These are phyloP conservation scores for Asterochloris sp. DNA, from an alignment of 139 green algal species.

Conservation along the genomic window DNA sequence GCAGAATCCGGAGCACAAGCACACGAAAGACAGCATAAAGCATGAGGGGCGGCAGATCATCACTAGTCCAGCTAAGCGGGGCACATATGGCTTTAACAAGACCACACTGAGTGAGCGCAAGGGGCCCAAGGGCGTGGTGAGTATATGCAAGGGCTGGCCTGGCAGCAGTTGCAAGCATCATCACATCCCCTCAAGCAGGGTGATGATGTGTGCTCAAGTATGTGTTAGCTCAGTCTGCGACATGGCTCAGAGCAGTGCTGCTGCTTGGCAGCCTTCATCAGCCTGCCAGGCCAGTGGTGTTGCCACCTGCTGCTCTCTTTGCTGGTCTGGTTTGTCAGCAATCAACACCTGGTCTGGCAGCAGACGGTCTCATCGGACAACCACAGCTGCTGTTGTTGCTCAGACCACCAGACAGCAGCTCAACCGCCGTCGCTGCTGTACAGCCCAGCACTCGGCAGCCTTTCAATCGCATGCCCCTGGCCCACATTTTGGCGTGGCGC, in stretches of 20 bases:
- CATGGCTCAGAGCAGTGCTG: background rate
- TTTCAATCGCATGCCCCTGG: background rate
- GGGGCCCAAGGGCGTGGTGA: slow-evolving; percentile 24
- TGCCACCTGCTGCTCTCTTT: background rate
- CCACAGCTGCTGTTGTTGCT: no score
- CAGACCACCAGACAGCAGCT: no score
- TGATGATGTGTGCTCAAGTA: background rate
- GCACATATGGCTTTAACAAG: slow-evolving; percentile 32
- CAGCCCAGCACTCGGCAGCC: no score
- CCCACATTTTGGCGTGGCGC: background rate
- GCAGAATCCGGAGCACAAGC: slow-evolving; percentile 18
- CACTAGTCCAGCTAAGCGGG: slow-evolving; percentile 55
- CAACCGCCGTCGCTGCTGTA: no score
- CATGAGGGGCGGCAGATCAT: slow-evolving; percentile 9
- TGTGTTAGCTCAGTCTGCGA: background rate
- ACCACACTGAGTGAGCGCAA: slow-evolving; percentile 39
- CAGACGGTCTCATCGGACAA: no score
- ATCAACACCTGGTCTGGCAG: no score
- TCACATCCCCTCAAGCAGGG: background rate
- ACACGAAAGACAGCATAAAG: slow-evolving; percentile 16
- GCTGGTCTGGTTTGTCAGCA: no score
- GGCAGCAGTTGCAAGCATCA: background rate
- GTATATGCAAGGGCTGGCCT: background rate
- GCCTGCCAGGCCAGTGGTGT: background rate
- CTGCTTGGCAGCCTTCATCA: background rate